These are phyloP conservation scores for Silene coronaria DNA, from an alignment of 179 eudicot species.

Conservation along the genomic window DNA sequence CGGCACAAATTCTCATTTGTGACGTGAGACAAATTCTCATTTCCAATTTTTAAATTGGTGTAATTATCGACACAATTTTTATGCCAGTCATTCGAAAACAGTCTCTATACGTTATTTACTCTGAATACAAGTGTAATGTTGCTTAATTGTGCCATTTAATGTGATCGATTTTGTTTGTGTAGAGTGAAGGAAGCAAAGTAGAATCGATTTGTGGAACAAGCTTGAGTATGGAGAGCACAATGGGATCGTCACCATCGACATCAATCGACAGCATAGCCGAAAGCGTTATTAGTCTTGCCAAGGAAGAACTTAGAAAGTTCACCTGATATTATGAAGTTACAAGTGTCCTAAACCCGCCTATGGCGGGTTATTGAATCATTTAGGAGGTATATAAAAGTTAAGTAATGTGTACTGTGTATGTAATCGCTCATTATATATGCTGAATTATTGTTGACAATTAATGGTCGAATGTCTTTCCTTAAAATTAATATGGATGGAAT, in stretches of 20 bases:
- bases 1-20: too few species aligned
- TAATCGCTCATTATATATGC: not conserved
- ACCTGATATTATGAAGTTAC: too few species aligned
- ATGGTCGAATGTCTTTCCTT: too few species aligned
- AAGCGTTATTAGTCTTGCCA: constrained; percentile 10
- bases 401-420: not conserved
- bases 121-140: not conserved
- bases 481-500: too few species aligned
- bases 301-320: constrained; percentile 22
- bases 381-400: not conserved
- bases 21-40: too few species aligned
- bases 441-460: too few species aligned
- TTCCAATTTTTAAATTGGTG: too few species aligned
- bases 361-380: not conserved
- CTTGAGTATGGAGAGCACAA: constrained; percentile 16
- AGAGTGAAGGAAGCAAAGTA: constrained; percentile 23
- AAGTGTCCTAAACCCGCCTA: not conserved
- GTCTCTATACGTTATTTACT: not conserved
- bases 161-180: not conserved
- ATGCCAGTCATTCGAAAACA: too few species aligned
- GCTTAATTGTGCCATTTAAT: too few species aligned
- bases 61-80: too few species aligned
- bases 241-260: constrained; percentile 7
- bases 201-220: constrained; percentile 7
- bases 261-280: constrained; percentile 13